phyloP scores from a whole-genome alignment of 495 filamentous ascomycete species.

The Penicillium riverlandense region DNA sequence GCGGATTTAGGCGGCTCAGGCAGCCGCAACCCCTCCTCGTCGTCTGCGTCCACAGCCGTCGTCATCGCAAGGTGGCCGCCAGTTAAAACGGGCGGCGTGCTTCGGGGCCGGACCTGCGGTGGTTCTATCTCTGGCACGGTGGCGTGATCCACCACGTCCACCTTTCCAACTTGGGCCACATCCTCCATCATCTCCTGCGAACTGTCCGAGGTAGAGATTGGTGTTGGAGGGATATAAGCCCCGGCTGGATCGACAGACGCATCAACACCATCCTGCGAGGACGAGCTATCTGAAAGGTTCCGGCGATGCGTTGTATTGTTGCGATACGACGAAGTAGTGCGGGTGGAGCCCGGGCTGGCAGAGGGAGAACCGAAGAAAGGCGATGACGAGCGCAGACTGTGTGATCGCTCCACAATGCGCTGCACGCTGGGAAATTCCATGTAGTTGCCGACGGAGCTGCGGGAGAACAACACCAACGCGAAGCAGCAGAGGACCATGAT shows the following conservation, averaged over 20 bases:
- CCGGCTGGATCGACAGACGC: constrained; percentile 29
- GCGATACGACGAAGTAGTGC: constrained; percentile 33
- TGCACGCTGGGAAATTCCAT: constrained; percentile 52
- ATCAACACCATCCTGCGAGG: constrained; percentile 25
- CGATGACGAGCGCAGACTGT: constrained; percentile 33
- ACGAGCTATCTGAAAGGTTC: constrained; percentile 32
- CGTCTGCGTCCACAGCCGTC: constrained; percentile 6
- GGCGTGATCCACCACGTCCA: constrained; percentile 4
- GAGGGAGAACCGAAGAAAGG: constrained; percentile 37
- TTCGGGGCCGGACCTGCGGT: constrained; percentile 26
- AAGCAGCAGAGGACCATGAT: constrained; percentile 83
- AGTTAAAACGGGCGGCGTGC: constrained; percentile 33
- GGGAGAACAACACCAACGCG: constrained; percentile 73
- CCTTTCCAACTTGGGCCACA: constrained; percentile 1
- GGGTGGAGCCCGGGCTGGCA: constrained; percentile 36
- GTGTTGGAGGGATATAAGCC: constrained; percentile 31
- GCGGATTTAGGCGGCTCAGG: constrained; percentile 1
- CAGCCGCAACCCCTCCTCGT: constrained; percentile 3
- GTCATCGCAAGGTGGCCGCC: background rate
- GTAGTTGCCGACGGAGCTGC: constrained; percentile 37
- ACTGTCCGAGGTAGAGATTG: constrained; percentile 37
- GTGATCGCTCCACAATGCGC: constrained; percentile 48
- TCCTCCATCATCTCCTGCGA: constrained; percentile 12
- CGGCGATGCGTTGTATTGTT: constrained; percentile 24
- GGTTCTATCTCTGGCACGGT: background rate